Base-by-base conservation (phyloP, 768 basidiomycete species). In the Russula foetens region DNA sequence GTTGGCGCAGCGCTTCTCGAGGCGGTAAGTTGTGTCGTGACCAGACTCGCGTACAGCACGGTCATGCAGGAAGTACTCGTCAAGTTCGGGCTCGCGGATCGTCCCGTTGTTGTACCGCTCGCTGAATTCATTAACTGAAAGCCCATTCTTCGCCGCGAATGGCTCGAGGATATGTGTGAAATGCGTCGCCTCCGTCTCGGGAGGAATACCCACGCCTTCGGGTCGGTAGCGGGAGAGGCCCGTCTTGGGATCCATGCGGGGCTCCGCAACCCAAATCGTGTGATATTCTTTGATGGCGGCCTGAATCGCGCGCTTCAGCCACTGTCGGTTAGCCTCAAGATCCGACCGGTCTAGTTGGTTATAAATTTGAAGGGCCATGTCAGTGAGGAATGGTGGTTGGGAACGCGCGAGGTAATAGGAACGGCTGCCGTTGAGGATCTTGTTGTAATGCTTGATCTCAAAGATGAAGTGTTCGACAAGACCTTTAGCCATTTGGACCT, bases 381-480 rank as follows among this genome's bases (percentile, higher is more conserved):
- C 96, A 47, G 96, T 98, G 49, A 98, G 80, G 88, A 99, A 99
- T 2, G 96, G 96, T 31, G 96, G 96, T 71, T 99, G 96, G 14
- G 93, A 90, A 63, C 96, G 88, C 72, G 90, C 91, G 59, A 99
- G 84, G 72, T 99, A 99, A 81, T 86, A 88, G 71, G 90, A 91
- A 68, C 96, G 88, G 73, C 88, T 95, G 63, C 96, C 96, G 72
- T 99, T 99, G 66, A 98, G 76, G 68, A 95, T 94, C 75, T 96
- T 95, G 77, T 90, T 90, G 71, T 97, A 97, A 74, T 97, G 91
- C 76, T 86, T 92, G 78, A 99, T 97, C 78, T 98, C 93, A 71
- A 98, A 99, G 70, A 97, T 90, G 76, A 98, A 99, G 72, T 99
- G 96, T 57, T 98, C 97, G 46, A 98, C 94, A 85, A 98, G 93